Base-by-base conservation (phyloP, 768 basidiomycete genomes). In the Psilocybe cubensis region DNA sequence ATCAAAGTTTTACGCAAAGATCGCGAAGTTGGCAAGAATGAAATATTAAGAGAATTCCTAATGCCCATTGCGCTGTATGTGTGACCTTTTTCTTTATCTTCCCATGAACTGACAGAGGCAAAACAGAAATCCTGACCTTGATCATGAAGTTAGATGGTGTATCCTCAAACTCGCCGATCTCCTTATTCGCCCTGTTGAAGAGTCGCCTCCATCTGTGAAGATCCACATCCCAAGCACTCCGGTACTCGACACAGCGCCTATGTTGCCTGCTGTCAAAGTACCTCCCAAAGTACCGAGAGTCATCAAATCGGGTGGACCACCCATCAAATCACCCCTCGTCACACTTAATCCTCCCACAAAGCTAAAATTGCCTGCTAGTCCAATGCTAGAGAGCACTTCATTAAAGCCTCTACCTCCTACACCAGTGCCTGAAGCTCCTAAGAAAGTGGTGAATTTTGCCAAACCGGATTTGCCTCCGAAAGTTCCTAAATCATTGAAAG, bases 121-220 rank as follows among this genome's bases (percentile, higher is more conserved):
- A 21, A 2, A 40, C n/a, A 95, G 93, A 28, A 83, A 87, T 28
- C 80, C 88, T 0, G 86, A 89, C 58, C 80, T 86, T 53, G 94
- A 97, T 70, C 82, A 92, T 66, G 92, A 96, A 74, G 90, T 96
- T 38, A 88, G 95, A 44, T 92, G 94, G 86, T 92, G 89, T 61
- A 76, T 96, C 47, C 79, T 98, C 65, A 98, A 98, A 72, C 77
- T 97, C 21, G 93, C 92, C 4, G 96, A 98, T 65, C 79, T 96
- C 18, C 82, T 94, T 41, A 88, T 96, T 63, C 86, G 88, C 50
- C 90, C 92, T 21, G 77, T 86, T 3, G 87, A 92, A 56, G 96
- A 98, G 72, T 81, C 86, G 1, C 78, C 90, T 5, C 96, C 96
- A 1, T 94, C 92, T 56, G 87, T 96, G 59, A 91, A 86, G 44